These are phyloP conservation scores for Sugiyamaella marilandica DNA, from an alignment of 805 yeast genomes.

Conservation along the genomic window DNA sequence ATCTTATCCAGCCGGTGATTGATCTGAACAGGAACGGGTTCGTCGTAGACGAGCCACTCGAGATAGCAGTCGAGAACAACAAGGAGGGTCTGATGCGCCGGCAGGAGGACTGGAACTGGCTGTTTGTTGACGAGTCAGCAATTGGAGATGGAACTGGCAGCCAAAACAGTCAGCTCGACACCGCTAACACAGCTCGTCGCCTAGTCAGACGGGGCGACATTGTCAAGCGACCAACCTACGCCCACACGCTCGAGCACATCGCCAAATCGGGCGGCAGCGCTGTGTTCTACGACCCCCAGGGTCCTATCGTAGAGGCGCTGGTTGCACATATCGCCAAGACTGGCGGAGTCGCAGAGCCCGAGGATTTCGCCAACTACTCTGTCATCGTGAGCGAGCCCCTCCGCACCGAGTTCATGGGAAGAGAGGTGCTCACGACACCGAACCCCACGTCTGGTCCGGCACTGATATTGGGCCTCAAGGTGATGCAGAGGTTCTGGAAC, in stretches of 20 bases:
- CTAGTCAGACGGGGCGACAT: constrained; percentile 56
- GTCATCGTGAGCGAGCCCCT: constrained; percentile 45
- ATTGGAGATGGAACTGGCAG: too few species aligned
- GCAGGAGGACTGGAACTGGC: constrained; percentile 33
- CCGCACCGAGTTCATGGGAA: constrained; percentile 37
- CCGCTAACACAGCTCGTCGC: too few species aligned
- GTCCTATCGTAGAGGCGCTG: constrained; percentile 62
- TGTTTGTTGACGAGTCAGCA: constrained; percentile 18
- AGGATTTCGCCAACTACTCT: constrained; percentile 64
- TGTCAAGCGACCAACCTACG: constrained; percentile 55
- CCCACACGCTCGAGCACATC: constrained; percentile 59
- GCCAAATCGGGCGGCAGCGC: constrained; percentile 76
- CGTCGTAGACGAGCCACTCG: constrained; percentile 44
- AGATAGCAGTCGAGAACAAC: constrained; percentile 39
- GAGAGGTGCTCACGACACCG: constrained; percentile 50
- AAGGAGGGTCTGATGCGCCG: constrained; percentile 24
- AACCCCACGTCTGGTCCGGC: constrained; percentile 88
- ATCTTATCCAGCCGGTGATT: constrained; percentile 71
- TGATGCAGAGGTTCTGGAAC: constrained; percentile 47
- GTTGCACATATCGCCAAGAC: constrained; percentile 43
- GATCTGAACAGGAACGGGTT: constrained; percentile 64
- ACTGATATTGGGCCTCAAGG: constrained; percentile 64
- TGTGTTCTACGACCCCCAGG: constrained; percentile 77
- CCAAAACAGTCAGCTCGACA: too few species aligned
- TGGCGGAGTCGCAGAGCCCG: constrained; percentile 62